phyloP scores from a whole-genome alignment of 345 rosid genomes.

The rapeseed (Brassica napus) region Da-Ae NC_063440.1:6593001-6593500 shows the following conservation, averaged over 20 bases:
- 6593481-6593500: background rate
- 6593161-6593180: background rate
- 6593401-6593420: conserved; percentile 86
- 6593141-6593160: background rate
- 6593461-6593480: conserved; percentile 3
- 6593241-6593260: conserved; percentile 86
- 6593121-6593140: background rate
- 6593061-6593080: conserved; percentile 93
- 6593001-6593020: background rate
- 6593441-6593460: conserved; percentile 95
- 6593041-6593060: conserved; percentile 67
- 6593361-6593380: background rate
- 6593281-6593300: conserved; percentile 57
- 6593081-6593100: conserved; percentile 84
- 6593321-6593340: background rate
- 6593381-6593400: conserved; percentile 48
- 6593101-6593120: conserved; percentile 92
- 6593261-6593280: conserved; percentile 89
- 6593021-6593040: background rate
- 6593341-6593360: background rate
- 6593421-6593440: conserved; percentile 96
- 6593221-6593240: conserved; percentile 83
- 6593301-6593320: background rate
- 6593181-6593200: conserved; percentile 57
- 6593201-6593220: conserved; percentile 73